A percentile compares a stretch with the other conserved stretches of the same genome.
Conservation (phyloP, 164 flowering plant genomes). For the Stephania yunnanensis region DNA sequence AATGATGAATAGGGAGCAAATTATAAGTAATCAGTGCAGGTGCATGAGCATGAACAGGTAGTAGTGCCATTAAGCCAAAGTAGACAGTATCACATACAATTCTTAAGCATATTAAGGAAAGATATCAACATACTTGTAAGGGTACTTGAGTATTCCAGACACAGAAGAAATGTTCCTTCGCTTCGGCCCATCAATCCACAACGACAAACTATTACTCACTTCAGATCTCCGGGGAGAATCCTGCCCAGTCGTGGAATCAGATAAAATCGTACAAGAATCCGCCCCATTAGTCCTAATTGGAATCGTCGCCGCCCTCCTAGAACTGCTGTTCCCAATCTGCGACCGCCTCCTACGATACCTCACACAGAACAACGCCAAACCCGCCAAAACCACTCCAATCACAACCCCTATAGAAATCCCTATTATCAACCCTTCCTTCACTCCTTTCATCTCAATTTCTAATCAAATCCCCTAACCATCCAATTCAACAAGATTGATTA, state of each 20-base stretch:
- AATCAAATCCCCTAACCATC: conserved; percentile 22
- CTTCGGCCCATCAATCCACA: conserved; percentile 70
- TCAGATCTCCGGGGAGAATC: conserved; percentile 69
- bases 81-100: not conserved
- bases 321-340: conserved; percentile 85
- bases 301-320: conserved; percentile 63
- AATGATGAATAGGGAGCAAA: too few relatives aligned
- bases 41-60: not conserved
- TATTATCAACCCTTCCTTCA: conserved; percentile 68
- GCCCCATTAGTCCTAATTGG: conserved; percentile 81
- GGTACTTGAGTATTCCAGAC: conserved; percentile 86
- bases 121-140: conserved; percentile 62
- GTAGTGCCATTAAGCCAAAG: not conserved
- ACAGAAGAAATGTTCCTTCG: conserved; percentile 55
- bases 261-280: conserved; percentile 62
- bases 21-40: too few relatives aligned
- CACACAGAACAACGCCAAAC: conserved; percentile 55
- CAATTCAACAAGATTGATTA: not conserved
- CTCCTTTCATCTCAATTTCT: conserved; percentile 47
- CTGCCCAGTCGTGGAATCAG: conserved; percentile 77
- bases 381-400: conserved; percentile 74
- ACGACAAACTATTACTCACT: conserved; percentile 36
- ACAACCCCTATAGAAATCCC: conserved; percentile 90
- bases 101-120: not conserved
- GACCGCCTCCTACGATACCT: conserved; percentile 61